Evolutionary conservation across 306 rosid species (phyloP).

Genomic region (Elaeagnus macrophylla): DNA sequence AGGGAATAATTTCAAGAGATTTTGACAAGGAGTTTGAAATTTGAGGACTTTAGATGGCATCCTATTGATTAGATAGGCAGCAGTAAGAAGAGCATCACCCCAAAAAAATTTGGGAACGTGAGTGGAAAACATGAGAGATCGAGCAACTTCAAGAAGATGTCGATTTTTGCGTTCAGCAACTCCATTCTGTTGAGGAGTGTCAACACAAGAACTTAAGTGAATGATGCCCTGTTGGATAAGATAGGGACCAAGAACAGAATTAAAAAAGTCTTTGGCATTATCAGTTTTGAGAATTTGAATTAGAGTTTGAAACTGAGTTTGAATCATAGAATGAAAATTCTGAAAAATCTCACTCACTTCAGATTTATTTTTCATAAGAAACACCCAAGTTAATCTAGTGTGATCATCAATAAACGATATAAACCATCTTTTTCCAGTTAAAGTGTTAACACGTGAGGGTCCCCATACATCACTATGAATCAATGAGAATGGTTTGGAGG

Average conservation of each 20-base stretch:
- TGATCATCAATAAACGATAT: conserved; percentile 9
- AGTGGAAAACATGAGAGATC: background rate
- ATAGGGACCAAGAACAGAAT: background rate
- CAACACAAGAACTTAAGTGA: background rate
- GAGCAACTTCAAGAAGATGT: conserved; percentile 5
- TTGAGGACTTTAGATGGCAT: no score
- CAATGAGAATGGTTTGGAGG: background rate
- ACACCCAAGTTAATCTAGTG: conserved; percentile 4
- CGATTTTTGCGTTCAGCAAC: conserved; percentile 1
- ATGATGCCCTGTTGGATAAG: background rate
- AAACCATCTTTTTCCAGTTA: background rate
- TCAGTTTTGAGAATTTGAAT: background rate
- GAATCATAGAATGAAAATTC: background rate
- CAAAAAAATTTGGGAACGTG: background rate
- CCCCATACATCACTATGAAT: conserved; percentile 5
- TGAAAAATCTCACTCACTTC: background rate
- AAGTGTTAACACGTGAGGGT: background rate
- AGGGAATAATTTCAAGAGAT: background rate
- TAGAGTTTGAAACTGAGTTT: no score
- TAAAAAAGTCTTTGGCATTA: conserved; percentile 1
- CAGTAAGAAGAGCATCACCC: conserved; percentile 4
- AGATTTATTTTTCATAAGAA: conserved; percentile 4
- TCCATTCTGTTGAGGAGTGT: background rate
- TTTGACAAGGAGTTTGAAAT: no score
- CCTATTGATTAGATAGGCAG: background rate